Percentiles rank a stretch among this genome's conserved stretches.
These are phyloP conservation scores for Raffaelea albimanens DNA, from an alignment of 2,329 filamentous ascomycete species.

Conservation along the genomic window DNA sequence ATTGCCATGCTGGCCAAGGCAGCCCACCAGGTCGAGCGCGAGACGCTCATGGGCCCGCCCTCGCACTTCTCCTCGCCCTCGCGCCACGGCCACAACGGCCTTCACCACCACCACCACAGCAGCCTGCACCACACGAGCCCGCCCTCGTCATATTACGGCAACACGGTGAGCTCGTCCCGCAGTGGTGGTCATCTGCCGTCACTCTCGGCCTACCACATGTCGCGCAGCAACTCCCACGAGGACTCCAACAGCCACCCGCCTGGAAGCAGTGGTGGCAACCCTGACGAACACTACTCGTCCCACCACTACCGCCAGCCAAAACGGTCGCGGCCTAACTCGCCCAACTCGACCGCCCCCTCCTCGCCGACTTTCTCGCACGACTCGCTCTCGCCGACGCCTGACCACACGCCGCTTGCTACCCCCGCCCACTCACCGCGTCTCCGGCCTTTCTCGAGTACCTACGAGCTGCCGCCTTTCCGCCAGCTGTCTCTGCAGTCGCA, in stretches of 20 bases:
- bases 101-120: conserved; percentile 1
- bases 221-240: conserved; percentile 73
- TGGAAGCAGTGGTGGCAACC: conserved; percentile 18
- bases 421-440: conserved; percentile 91
- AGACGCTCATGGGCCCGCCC: conserved; percentile 32
- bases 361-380: conserved; percentile 96
- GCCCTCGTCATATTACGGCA: conserved; percentile 36
- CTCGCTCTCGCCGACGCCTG: conserved; percentile 87
- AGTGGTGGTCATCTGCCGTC: conserved; percentile 54
- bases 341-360: conserved; percentile 89
- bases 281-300: conserved; percentile 65
- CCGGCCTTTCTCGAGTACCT: conserved; percentile 64
- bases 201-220: conserved; percentile 88
- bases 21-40: conserved; percentile 53
- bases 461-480: conserved; percentile 78
- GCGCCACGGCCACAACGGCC: conserved; percentile 25
- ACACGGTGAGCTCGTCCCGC: conserved; percentile 38
- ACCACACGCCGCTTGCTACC: conserved; percentile 96
- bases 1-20: conserved; percentile 53
- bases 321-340: conserved; percentile 85
- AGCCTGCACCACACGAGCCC: conserved; percentile 11
- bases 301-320: conserved; percentile 65
- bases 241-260: conserved; percentile 41
- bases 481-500: conserved; percentile 41
- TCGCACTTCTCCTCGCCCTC: conserved; percentile 32